Evolutionary conservation across 2,329 filamentous ascomycete genomes (phyloP).

Genomic region (Fusarium keratoplasticum): DNA sequence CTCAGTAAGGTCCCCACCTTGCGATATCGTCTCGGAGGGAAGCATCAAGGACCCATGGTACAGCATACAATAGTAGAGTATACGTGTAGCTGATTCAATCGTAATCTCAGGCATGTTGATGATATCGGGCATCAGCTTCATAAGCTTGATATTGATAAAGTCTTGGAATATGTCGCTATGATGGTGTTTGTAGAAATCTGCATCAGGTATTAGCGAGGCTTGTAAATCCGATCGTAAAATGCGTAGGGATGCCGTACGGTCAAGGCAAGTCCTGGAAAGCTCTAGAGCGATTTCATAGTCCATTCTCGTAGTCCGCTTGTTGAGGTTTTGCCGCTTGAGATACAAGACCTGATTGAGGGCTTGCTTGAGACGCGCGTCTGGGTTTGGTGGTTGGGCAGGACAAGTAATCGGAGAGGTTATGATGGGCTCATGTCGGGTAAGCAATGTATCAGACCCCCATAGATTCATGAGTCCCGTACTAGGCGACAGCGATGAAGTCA

Average conservation of each 20-base stretch:
- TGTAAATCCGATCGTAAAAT: no score
- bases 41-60: constrained; percentile 1
- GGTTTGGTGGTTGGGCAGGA: not conserved
- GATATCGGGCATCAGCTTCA: not conserved
- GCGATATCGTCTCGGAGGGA: not conserved
- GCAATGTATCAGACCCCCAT: no score
- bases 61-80: constrained; percentile 1
- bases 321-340: not conserved
- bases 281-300: not conserved
- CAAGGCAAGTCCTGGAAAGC: not conserved
- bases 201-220: not conserved
- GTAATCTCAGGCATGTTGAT: not conserved
- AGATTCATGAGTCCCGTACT: no score
- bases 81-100: not conserved
- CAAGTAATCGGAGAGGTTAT: no score
- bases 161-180: not conserved
- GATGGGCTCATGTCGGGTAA: no score
- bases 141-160: constrained; percentile 8
- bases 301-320: not conserved
- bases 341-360: not conserved
- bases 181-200: constrained; percentile 1
- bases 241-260: not conserved
- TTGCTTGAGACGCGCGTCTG: not conserved
- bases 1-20: not conserved
- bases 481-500: no score